Base-by-base conservation (phyloP, 2,329 filamentous ascomycete genomes). In the Fusarium pininemorale region DNA sequence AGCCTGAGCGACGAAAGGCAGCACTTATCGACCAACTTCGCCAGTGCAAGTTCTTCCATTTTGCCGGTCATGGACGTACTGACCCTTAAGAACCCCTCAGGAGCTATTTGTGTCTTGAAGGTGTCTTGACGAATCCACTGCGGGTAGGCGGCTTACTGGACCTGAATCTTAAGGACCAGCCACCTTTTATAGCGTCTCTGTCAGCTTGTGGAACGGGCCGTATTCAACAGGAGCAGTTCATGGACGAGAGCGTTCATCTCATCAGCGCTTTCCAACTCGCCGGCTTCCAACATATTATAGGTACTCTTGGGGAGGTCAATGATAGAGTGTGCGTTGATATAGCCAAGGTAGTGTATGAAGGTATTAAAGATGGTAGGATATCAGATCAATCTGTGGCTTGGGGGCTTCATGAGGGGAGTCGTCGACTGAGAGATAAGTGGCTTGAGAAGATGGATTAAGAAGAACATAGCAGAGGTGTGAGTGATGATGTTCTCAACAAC, bases 391-490 rank as follows among this genome's bases (percentile, higher is more conserved):
- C 35, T 28, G 51, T 54, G 10, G 20, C 51, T 16, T 54, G 32
- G 35, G 51, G 35, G 20, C 32, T 54, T 16, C 35, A 54, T 18
- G 24, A n/a, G 20, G 51, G 6, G 10, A 28, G 51, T 5, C 20
- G 20, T 13, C 24, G 1, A 5, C 24, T 54, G 14, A 54, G 51
- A 4, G 51, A 28, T 9, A 4, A 11, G 7, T 39, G 51, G 51
- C 35, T 54, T 14, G 35, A 54, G 35, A 28, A 28, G 7, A 7
- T 5, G 24, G 14, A 28, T 6, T 14, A 54, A 39, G 18, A 28
- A 28, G 35, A 24, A 3, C 3, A 7, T 7, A 28, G 3, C 2
- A 54, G 51, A 39, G 24, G 51, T 4, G 7, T 0, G 1, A 9
- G 1, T 4, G 35, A 18, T 39, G 24, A 18, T n/a, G 0, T 14